Evolutionary conservation across 192 early-diverging fungal species (phyloP).

Genomic region (Coemansia brasiliensis): DNA sequence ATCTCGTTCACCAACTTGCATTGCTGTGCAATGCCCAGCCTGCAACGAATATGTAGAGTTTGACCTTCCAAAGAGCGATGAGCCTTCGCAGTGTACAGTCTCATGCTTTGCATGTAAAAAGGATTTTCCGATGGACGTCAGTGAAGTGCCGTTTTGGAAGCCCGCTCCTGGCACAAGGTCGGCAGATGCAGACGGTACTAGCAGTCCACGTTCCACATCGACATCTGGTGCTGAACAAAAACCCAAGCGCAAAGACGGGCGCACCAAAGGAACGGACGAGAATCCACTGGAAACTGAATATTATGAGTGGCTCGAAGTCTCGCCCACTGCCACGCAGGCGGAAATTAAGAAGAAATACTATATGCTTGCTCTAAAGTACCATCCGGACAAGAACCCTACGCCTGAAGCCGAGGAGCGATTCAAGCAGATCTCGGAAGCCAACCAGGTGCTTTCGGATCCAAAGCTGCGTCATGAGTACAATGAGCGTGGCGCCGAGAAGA

Average conservation of each 20-base stretch:
- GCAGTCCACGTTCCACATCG: constrained; percentile 8
- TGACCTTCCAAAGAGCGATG: constrained; percentile 44
- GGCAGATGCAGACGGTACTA: constrained; percentile 4
- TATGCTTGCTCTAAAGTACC: constrained; percentile 58
- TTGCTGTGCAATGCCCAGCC: constrained; percentile 50
- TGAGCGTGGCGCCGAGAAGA: constrained; percentile 70
- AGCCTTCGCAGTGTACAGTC: constrained; percentile 29
- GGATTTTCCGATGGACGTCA: constrained; percentile 53
- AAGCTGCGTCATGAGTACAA: constrained; percentile 87
- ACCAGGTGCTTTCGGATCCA: constrained; percentile 93
- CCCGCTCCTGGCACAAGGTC: neutral
- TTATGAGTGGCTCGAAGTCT: constrained; percentile 86
- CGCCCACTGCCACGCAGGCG: constrained; percentile 68
- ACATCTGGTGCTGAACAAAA: constrained; percentile 10
- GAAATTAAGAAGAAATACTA: constrained; percentile 94
- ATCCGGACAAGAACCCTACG: constrained; percentile 60
- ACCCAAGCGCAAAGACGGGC: constrained; percentile 35
- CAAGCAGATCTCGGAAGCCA: constrained; percentile 95
- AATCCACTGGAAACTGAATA: constrained; percentile 80
- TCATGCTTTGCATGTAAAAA: constrained; percentile 48
- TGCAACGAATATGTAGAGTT: constrained; percentile 54
- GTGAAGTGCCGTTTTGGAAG: constrained; percentile 55
- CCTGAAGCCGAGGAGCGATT: constrained; percentile 67
- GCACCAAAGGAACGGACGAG: constrained; percentile 63
- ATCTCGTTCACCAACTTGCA: constrained; percentile 49